Base-by-base conservation (phyloP, 192 early-diverging fungal genomes). In the Radiomyces spectabilis region DNA sequence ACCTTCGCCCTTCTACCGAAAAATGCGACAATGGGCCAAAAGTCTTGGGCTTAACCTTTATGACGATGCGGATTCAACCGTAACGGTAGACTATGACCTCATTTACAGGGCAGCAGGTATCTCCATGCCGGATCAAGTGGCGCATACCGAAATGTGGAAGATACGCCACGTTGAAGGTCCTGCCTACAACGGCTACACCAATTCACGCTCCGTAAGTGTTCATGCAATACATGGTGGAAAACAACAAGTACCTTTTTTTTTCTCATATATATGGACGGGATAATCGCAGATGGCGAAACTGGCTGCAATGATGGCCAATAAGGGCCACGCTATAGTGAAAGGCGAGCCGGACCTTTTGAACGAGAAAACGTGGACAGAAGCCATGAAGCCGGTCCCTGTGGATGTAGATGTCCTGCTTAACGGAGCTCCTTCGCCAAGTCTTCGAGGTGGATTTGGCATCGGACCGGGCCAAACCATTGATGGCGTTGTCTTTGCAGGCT, bases 281-380 rank as follows among this genome's bases (percentile, higher is more conserved):
- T 15, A 21, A 0, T 39, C 16, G 9, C 50, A 74, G 72, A 59
- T 86, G 15, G 79, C 80, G 15, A 73, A 75, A 49, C 44, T 88
- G 3, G 79, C 75, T 25, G 76, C 80, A 25, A 61, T 80, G 47
- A 72, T 85, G 74, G 77, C 83, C 31, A 82, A 86, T 52, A 56
- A 70, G 19, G 77, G 78, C 48, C 38, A 52, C 52, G 33, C 78
- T 8, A 5, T 73, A 25, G 30, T 48, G 6, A 48, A 59, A 41
- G 45, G 42, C 26, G 51, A 70, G 48, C 43, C 76, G 38, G 29
- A 57, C 52, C 61, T 12, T 42, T 69, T 53, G 18, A 19, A 42
- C 15, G 26, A 31, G 18, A 30, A 25, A 18, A 43, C 42, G 19
- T 43, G 7, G 8, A 24, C 42, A 19, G 10, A 9, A 15, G 42